Conservation (phyloP, 1,284 basidiomycete genomes). For the Ustilago vetiveriae region DNA sequence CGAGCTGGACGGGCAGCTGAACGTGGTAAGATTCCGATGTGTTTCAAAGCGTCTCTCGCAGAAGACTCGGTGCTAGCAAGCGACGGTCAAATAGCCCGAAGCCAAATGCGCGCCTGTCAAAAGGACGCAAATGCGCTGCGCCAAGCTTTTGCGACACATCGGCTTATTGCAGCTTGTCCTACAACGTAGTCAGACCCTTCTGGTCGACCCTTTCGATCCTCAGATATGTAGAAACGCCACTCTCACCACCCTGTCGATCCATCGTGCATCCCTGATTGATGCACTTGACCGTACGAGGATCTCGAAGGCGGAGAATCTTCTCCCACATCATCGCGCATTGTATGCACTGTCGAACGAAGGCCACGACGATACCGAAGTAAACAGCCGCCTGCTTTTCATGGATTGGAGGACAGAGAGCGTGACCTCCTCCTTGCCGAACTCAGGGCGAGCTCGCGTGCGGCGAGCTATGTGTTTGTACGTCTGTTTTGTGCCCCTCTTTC, state of each 20-base stretch:
- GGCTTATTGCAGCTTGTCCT: background rate
- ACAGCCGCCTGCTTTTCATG: background rate
- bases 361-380: too few species aligned
- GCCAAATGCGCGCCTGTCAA: background rate
- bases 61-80: too few species aligned
- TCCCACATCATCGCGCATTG: conserved; percentile 21
- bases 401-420: background rate
- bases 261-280: background rate
- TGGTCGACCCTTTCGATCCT: background rate
- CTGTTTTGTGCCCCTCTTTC: background rate
- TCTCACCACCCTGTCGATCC: conserved; percentile 9
- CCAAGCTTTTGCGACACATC: conserved; percentile 13
- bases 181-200: background rate
- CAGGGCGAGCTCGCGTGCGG: conserved; percentile 27
- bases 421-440: conserved; percentile 7
- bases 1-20: too few species aligned
- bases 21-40: too few species aligned
- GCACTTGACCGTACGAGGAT: too few species aligned
- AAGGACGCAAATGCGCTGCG: background rate
- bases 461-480: background rate
- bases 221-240: background rate
- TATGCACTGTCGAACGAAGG: background rate
- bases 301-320: conserved; percentile 15
- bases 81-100: too few species aligned
- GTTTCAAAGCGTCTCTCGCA: too few species aligned